Evolutionary conservation across 805 yeast genomes (phyloP).

Genomic region (Lipomyces spencermartinsiae): DNA sequence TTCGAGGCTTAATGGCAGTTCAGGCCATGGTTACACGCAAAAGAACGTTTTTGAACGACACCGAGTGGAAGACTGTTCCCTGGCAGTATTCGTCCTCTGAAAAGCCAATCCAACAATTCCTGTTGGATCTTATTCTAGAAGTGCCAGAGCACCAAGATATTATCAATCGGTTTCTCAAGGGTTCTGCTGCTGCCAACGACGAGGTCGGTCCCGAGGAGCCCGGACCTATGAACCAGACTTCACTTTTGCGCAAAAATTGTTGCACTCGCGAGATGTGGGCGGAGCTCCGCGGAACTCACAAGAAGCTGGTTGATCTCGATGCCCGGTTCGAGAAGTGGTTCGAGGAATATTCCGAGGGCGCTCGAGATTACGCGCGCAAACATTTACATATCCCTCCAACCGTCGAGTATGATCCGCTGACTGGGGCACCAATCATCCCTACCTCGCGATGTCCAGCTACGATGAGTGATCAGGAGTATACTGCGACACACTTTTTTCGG

Average conservation of each 20-base stretch:
- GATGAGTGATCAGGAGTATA: constrained; percentile 10
- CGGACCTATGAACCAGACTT: neutral
- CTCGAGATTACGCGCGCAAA: constrained; percentile 8
- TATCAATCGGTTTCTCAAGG: constrained; percentile 8
- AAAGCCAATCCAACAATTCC: constrained; percentile 6
- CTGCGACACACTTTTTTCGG: constrained; percentile 19
- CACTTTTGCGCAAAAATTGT: constrained; percentile 12
- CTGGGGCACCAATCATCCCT: neutral
- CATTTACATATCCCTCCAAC: neutral
- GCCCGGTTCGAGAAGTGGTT: constrained; percentile 16
- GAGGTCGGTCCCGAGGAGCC: neutral
- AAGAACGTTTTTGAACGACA: constrained; percentile 21
- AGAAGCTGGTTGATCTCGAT: constrained; percentile 6
- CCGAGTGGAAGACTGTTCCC: constrained; percentile 27
- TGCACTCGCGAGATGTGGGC: constrained; percentile 10
- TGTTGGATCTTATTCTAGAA: constrained; percentile 25
- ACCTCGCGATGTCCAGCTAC: constrained; percentile 10
- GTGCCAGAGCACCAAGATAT: constrained; percentile 19
- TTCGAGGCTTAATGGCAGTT: constrained; percentile 20
- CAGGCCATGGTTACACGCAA: constrained; percentile 16
- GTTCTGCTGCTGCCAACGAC: neutral
- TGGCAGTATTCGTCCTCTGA: constrained; percentile 7
- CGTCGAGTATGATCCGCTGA: constrained; percentile 11
- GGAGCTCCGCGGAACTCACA: constrained; percentile 7
- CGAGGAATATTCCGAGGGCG: constrained; percentile 2